Evolutionary conservation across 768 basidiomycete genomes (phyloP), one percentile per base, ranked within the genome.

Genomic region (Lepiota subincarnata): DNA sequence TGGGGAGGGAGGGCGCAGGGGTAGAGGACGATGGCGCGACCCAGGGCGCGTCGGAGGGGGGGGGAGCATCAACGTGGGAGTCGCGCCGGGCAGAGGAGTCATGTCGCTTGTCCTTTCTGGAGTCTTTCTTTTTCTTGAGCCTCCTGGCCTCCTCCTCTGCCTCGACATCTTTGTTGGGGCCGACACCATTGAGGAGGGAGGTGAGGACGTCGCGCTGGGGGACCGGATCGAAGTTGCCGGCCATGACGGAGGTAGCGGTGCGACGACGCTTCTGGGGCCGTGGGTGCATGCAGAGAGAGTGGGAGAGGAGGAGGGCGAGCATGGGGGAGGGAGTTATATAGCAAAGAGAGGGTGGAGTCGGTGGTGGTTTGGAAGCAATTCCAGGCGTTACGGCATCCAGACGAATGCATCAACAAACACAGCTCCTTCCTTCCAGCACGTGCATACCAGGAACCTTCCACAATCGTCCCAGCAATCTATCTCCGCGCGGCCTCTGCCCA

Each of bases 131-230:
- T 67, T 78, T 84, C 68, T 73, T 78, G 57, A 24, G 24, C 66
- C 77, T 74, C 59, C 77, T 75, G 39, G 71, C 60, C 64, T 81
- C 79, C 57, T 84, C 83, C 26, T 82, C 79, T 53, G 73, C 78
- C 70, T 87, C 86, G 22, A 83, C 78, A 13, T 70, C 76, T 56
- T 80, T 77, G 67, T 88, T 85, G 6, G 80, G 80, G 0, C 77
- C 78, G 26, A 89, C 84, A 47, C 88, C 87, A 62, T 90, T 90
- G 62, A 91, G 72, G 46, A 90, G 67, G 67, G 85, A 87, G 12
- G 89, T 91, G 59, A 92, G 75, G 57, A 86, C 87, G 69, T 91
- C 88, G 65, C 89, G 80, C 35, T 76, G 64, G 0, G 85, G 83
- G 16, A 77, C 77, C 4, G 75, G 66, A 71, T 91, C 89, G 67